Evolutionary conservation across 345 rosid species (phyloP), one percentile per base, ranked within the genome.

Genomic region (Camelina sativa): DNA sequence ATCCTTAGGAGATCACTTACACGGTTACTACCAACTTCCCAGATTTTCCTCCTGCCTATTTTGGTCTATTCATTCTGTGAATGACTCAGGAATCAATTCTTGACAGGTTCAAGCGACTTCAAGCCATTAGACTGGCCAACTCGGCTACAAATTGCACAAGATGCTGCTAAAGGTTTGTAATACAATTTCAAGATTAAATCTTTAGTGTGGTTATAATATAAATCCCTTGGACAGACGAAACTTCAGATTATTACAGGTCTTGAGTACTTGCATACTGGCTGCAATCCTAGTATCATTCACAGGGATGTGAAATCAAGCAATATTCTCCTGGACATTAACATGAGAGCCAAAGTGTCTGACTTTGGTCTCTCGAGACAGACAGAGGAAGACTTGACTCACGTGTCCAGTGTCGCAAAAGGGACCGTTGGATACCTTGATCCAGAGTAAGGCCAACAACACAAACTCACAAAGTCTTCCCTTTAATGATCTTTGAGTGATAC

Each of bases 291-390:
- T 65, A 96, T 96, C 79, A 92, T 96, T 76, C 99, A 96, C 68
- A 83, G 98, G 65, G 99, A 96, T 76, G 98, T 92, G 32, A 96
- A 96, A 79, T 85, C 98, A 30, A 96, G 95, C 82, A 96, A 96
- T 76, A 96, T 92, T 69, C 96, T 96, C 53, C 76, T 96, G 15
- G 98, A 96, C 83, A 79, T 85, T 67, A 86, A 89, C 69, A 92
- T 96, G 99, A 91, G 95, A 76, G 98, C 97, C 11, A 92, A 96
- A 84, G 93, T 96, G 10, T 92, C 99, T 0, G 99, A 92, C 84
- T 96, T 96, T 56, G 99, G 98, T 60, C 99, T 96, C 74, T 96
- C 99, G 8, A 89, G 89, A 66, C 98, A 92, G 81, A 85, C 98
- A 69, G 98, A 91, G 16, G 98, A 92, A 53, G 99, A 92, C 76